phyloP scores from a whole-genome alignment of 345 rosid genomes.

The Garcia nutans region DNA sequence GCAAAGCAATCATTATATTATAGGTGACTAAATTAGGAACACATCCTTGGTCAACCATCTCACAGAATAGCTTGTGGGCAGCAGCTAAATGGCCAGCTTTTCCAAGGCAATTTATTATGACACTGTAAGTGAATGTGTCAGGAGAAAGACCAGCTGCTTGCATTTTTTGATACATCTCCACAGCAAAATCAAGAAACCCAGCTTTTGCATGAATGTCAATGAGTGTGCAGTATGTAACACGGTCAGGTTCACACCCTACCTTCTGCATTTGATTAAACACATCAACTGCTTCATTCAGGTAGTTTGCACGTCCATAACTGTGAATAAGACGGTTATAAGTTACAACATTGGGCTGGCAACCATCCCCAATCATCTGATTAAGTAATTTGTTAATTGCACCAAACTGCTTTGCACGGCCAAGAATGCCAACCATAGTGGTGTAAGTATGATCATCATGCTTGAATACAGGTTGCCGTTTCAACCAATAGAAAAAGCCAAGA shows the following conservation, averaged over 20 bases:
- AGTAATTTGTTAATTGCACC: conserved; percentile 63
- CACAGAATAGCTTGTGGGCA: conserved; percentile 71
- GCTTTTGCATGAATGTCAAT: conserved; percentile 96
- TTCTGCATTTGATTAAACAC: conserved; percentile 79
- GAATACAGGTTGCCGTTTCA: conserved; percentile 62
- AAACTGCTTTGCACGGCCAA: conserved; percentile 84
- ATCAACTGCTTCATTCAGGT: conserved; percentile 63
- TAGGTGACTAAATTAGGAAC: conserved; percentile 79
- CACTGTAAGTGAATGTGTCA: conserved; percentile 88
- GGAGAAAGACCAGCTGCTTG: conserved; percentile 81
- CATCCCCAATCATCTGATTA: conserved; percentile 75
- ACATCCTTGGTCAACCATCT: conserved; percentile 90
- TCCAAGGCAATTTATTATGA: conserved; percentile 95
- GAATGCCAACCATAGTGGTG: conserved; percentile 93
- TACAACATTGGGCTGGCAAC: conserved; percentile 82
- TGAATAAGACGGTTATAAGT: conserved; percentile 90
- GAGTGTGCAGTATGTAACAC: conserved; percentile 85
- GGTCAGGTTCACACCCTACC: conserved; percentile 80
- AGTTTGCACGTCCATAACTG: conserved; percentile 92
- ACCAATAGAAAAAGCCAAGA: conserved; percentile 81
- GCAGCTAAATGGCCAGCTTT: conserved; percentile 83
- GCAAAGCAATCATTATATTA: conserved; percentile 86
- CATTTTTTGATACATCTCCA: conserved; percentile 81
- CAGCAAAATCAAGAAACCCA: conserved; percentile 85
- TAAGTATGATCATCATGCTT: conserved; percentile 91